Conservation (phyloP, 768 basidiomycete genomes). For the Podaxis carcinomalis region DNA sequence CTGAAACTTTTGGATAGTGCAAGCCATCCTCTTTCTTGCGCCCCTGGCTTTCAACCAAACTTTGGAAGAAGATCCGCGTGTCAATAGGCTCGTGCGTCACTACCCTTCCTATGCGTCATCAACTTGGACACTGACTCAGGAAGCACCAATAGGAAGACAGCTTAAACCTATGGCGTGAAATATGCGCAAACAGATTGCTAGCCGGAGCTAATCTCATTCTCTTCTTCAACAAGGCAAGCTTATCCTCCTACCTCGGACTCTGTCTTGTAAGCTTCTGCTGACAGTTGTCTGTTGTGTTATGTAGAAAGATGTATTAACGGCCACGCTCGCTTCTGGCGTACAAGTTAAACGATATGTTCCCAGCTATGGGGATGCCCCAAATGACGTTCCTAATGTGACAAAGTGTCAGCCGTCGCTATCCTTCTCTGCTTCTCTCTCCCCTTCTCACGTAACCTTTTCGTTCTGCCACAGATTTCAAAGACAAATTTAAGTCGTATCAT, state of each 20-base stretch:
- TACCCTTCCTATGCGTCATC: neutral
- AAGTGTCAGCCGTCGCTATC: conserved; percentile 44
- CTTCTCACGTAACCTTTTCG: neutral
- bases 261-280: neutral
- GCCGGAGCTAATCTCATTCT: conserved; percentile 61
- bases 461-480: conserved; percentile 50
- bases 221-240: conserved; percentile 67
- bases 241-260: neutral
- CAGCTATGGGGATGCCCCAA: conserved; percentile 53
- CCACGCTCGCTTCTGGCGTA: conserved; percentile 53
- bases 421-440: neutral
- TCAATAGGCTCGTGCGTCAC: conserved; percentile 57
- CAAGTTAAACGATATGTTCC: conserved; percentile 57
- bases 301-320: conserved; percentile 48
- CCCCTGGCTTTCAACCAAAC: conserved; percentile 72
- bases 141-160: conserved; percentile 56
- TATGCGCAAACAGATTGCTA: conserved; percentile 62
- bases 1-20: conserved; percentile 34
- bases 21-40: conserved; percentile 81
- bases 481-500: conserved; percentile 63
- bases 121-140: neutral
- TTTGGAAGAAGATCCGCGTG: conserved; percentile 60
- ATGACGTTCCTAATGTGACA: conserved; percentile 55
- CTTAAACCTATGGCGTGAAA: conserved; percentile 64
- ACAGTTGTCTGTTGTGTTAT: neutral